phyloP scores from a whole-genome alignment of 768 basidiomycete species.

The Boletus speciosus region DNA sequence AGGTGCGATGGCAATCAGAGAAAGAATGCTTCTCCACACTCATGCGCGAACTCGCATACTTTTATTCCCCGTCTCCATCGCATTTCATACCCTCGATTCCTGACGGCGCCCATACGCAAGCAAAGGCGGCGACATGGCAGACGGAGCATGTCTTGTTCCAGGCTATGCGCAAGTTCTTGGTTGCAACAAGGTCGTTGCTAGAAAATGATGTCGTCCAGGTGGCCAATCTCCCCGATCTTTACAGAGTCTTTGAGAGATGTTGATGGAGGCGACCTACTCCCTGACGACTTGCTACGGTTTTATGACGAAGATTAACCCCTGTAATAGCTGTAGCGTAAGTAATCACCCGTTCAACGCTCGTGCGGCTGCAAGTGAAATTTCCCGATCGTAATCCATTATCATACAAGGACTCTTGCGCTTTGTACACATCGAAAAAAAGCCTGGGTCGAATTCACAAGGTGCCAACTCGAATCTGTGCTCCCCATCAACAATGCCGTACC shows the following conservation, averaged over 20 bases:
- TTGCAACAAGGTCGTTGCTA: constrained; percentile 61
- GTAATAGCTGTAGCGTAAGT: neutral
- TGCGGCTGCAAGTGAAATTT: neutral
- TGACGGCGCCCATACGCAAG: constrained; percentile 39
- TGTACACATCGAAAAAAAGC: neutral
- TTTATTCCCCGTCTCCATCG: constrained; percentile 61
- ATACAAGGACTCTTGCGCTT: neutral
- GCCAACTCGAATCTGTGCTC: too few species aligned
- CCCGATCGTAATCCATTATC: neutral
- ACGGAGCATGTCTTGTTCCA: constrained; percentile 91
- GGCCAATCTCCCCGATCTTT: constrained; percentile 87
- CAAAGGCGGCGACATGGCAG: constrained; percentile 71
- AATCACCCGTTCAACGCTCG: neutral
- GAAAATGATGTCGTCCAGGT: constrained; percentile 81
- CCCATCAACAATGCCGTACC: neutral
- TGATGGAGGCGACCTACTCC: constrained; percentile 32
- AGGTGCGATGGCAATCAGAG: constrained; percentile 91
- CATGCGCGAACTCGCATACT: constrained; percentile 85
- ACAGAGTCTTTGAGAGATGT: constrained; percentile 93
- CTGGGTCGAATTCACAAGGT: neutral
- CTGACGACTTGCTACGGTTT: constrained; percentile 2
- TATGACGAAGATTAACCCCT: neutral
- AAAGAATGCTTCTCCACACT: constrained; percentile 82
- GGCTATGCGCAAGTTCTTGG: constrained; percentile 72
- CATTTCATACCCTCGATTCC: constrained; percentile 14